Conservation (phyloP, 257 asterid species). For the Solanum peruvianum region DNA sequence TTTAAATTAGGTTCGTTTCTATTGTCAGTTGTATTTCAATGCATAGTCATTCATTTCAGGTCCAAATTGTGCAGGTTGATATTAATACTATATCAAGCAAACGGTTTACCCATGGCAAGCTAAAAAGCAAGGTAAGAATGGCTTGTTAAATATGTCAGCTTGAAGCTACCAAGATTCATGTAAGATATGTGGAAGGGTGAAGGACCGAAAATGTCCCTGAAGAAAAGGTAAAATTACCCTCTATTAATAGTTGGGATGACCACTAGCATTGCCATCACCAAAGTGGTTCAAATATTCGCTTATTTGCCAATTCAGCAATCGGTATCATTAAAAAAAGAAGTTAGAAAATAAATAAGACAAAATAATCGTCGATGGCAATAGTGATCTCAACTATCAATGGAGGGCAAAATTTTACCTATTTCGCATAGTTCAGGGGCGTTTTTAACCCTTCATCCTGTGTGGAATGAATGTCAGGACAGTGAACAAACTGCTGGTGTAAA, state of each 20-base stretch:
- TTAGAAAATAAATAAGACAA: background rate
- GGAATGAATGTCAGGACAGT: background rate
- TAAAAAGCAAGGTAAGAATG: conserved; percentile 24
- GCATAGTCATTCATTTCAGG: background rate
- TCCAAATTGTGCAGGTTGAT: conserved; percentile 26
- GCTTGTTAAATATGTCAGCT: background rate
- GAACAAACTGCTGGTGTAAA: background rate
- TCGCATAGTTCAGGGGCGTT: background rate
- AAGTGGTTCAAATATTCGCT: background rate
- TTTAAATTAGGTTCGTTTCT: background rate
- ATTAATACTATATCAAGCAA: conserved; percentile 7
- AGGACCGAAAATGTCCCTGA: background rate
- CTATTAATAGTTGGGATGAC: background rate
- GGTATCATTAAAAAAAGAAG: background rate
- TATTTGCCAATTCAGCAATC: background rate
- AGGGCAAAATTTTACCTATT: background rate
- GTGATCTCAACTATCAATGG: background rate
- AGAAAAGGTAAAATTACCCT: background rate
- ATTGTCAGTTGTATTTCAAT: background rate
- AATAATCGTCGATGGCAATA: background rate
- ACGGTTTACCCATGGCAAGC: conserved; percentile 16
- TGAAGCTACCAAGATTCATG: background rate
- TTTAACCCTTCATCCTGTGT: background rate
- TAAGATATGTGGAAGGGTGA: background rate
- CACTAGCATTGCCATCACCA: background rate